A percentile compares a stretch with the other conserved stretches of the same genome.
These are phyloP conservation scores for Pseudogymnoascus sp. DNA, from an alignment of 2,329 filamentous ascomycete genomes.

Conservation along the genomic window DNA sequence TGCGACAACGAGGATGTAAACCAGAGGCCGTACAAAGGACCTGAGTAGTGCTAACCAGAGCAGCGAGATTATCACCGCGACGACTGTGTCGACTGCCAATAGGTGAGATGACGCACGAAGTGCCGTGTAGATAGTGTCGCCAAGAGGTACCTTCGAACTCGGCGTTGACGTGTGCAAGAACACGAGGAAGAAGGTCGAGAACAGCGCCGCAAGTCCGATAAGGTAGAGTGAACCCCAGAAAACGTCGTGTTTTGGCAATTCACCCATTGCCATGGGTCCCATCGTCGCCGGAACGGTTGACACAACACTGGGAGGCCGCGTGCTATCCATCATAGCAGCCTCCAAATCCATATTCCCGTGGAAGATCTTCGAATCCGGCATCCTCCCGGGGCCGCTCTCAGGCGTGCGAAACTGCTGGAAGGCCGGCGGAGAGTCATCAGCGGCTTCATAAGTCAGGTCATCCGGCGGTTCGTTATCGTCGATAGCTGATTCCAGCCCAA, in stretches of 20 bases:
- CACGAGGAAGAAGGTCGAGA: conserved; percentile 82
- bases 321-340: conserved; percentile 12
- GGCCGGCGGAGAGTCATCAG: conserved; percentile 48
- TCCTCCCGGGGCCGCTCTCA: conserved; percentile 23
- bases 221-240: conserved; percentile 90
- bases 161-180: conserved; percentile 79
- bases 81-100: conserved; percentile 80
- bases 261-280: conserved; percentile 46
- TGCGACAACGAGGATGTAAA: conserved; percentile 70
- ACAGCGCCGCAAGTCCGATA: conserved; percentile 71
- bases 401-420: conserved; percentile 47
- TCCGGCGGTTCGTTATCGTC: conserved; percentile 51
- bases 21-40: conserved; percentile 78
- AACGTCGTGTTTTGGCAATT: conserved; percentile 73
- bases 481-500: conserved; percentile 66
- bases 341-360: conserved; percentile 19
- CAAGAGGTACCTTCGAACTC: conserved; percentile 59
- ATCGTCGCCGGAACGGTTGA: conserved; percentile 46
- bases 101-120: conserved; percentile 81
- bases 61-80: conserved; percentile 80
- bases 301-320: conserved; percentile 23
- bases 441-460: conserved; percentile 48
- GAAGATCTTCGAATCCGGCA: conserved; percentile 21
- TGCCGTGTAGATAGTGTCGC: conserved; percentile 90
- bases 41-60: conserved; percentile 83